Evolutionary conservation across 2,329 filamentous ascomycete genomes (phyloP).

Genomic region (Venturia aucupariae): DNA sequence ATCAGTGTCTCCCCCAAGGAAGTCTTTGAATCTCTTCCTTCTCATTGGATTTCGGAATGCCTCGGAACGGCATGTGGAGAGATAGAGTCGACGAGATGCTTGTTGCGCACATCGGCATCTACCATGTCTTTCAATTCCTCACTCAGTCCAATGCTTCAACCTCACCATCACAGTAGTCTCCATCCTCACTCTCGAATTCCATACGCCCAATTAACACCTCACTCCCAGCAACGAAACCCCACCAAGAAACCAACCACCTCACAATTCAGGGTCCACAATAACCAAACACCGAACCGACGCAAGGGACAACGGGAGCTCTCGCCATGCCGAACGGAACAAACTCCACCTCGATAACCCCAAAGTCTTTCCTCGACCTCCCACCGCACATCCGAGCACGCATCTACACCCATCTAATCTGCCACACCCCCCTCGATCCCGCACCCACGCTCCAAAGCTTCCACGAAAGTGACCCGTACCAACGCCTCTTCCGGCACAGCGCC

Average conservation of each 20-base stretch:
- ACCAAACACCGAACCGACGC: not conserved
- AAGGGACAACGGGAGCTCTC: not conserved
- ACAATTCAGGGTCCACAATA: not conserved
- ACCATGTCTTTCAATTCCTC: too few species aligned
- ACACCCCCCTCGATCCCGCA: not conserved
- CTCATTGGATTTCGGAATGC: too few species aligned
- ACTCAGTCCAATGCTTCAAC: not conserved
- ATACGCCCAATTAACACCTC: not conserved
- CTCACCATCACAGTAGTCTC: not conserved
- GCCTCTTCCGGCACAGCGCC: constrained; percentile 10
- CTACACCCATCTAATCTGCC: not conserved
- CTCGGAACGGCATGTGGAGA: not conserved
- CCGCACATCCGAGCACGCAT: not conserved
- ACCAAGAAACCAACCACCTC: not conserved
- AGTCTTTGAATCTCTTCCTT: too few species aligned
- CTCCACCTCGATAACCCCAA: not conserved
- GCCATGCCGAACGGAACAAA: not conserved
- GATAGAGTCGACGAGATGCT: too few species aligned
- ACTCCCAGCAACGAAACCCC: not conserved
- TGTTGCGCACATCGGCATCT: too few species aligned
- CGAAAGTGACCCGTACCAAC: not conserved
- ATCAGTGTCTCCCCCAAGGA: too few species aligned
- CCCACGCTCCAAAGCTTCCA: constrained; percentile 7
- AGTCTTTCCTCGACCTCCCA: constrained; percentile 10
- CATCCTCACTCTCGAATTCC: too few species aligned